A percentile compares a stretch with the other conserved stretches of the same genome.
These are phyloP conservation scores for Tuber magnatum DNA, from an alignment of 495 filamentous ascomycete genomes.

Conservation along the genomic window DNA sequence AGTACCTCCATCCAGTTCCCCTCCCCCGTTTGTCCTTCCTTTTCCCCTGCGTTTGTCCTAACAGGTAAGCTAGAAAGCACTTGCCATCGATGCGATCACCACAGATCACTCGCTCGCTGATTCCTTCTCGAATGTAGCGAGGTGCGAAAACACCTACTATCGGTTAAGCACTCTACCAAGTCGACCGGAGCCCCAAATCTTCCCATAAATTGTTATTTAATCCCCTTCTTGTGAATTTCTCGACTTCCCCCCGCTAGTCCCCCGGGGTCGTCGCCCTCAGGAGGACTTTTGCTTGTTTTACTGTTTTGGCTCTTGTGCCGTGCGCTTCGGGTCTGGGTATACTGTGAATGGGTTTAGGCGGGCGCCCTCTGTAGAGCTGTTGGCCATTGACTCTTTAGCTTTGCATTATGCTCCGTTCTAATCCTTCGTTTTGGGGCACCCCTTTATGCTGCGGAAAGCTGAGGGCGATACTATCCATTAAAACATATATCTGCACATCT, in stretches of 20 bases:
- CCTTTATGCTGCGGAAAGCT: neutral
- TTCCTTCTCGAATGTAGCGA: neutral
- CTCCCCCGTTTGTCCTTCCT: too few relatives aligned
- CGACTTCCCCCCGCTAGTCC: neutral
- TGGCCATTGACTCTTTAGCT: neutral
- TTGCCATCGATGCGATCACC: neutral
- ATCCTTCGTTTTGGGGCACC: too few relatives aligned
- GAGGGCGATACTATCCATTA: neutral
- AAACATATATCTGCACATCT: neutral
- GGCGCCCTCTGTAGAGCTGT: neutral
- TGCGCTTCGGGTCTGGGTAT: neutral
- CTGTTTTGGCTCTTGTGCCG: neutral
- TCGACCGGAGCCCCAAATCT: neutral
- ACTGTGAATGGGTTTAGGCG: neutral
- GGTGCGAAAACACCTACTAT: neutral
- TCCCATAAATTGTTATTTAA: neutral
- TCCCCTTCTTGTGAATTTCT: neutral
- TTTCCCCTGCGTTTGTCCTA: neutral
- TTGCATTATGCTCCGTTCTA: neutral
- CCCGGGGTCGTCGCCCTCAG: neutral
- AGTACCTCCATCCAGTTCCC: neutral
- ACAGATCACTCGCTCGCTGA: neutral
- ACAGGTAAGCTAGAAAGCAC: neutral
- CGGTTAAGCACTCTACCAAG: neutral
- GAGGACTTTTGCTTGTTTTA: neutral